Conservation (phyloP, 2,329 filamentous ascomycete species). For the Monilinia polystroma region DNA sequence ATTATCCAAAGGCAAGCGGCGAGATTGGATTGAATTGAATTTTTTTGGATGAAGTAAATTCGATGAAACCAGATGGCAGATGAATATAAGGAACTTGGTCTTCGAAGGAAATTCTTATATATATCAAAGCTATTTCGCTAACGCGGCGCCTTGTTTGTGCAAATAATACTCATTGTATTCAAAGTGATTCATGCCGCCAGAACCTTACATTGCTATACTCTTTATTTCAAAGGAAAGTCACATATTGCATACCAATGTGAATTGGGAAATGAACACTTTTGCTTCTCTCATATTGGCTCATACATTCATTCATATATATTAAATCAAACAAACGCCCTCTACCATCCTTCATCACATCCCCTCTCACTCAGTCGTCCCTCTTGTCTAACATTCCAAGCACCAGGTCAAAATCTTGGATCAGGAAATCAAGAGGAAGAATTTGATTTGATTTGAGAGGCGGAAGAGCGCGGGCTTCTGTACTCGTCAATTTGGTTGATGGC, state of each 20-base stretch:
- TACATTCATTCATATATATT: background rate
- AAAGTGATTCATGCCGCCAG: background rate
- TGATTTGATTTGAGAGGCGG: background rate
- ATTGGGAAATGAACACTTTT: background rate
- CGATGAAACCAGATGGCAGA: background rate
- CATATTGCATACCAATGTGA: no score
- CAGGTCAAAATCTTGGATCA: background rate
- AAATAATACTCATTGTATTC: background rate
- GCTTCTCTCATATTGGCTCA: background rate
- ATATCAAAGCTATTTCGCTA: background rate
- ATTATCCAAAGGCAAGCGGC: background rate
- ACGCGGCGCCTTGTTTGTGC: background rate
- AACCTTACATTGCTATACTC: background rate
- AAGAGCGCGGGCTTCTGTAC: background rate
- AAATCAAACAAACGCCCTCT: background rate
- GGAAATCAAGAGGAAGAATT: background rate
- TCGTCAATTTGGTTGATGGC: background rate
- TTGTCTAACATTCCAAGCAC: no score
- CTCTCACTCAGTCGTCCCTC: background rate
- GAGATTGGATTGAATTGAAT: background rate
- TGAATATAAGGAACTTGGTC: background rate
- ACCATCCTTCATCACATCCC: background rate
- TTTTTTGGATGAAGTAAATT: background rate
- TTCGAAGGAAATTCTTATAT: no score
- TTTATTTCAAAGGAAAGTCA: background rate